Evolutionary conservation across 495 filamentous ascomycete genomes (phyloP), one percentile per base, ranked within the genome.

Genomic region (Hypoxylon perforatum): DNA sequence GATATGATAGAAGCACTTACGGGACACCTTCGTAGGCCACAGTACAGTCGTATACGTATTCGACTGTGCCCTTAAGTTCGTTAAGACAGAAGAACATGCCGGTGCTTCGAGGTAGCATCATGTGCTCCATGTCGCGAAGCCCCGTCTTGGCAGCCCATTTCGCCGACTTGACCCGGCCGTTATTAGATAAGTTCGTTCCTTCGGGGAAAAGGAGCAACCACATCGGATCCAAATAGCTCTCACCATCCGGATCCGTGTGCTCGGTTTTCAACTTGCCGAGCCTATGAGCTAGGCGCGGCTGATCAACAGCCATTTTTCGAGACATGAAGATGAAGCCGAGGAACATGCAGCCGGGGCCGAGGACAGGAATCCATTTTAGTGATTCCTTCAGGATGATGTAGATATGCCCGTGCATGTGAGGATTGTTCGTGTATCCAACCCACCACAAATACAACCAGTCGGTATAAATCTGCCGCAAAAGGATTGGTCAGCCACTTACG

Each of bases 371-470:
- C 46, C 84, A 88, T 73, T 91, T 92, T 56, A 95, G 80, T 4
- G 88, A 91, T 77, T 95, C 91, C 72, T 94, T 94, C 12, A 94
- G 76, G 69, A 95, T 92, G 64, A 95, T 94, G 75, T 88, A 94
- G 58, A 95, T 78, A 56, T 91, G 89, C n/a, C 92, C 92, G 61
- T 93, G 91, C 83, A 90, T 89, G 41, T 81, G 77, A 21, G 88
- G 84, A 1, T 61, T 66, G 67, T 85, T 85, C 21, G 91, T 88
- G 65, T 94, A 95, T 19, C 88, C 88, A 15, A 90, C 86, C 91
- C 92, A 95, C 92, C 92, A 95, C 11, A 95, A 81, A 72, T 95
- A 95, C 10, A 94, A 75, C 92, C 92, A 95, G 77, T 95, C 92
- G 5, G 92, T 92, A 69, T 95, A 95, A 49, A 95, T 85, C 83